Base-by-base conservation (phyloP, 306 rosid genomes). In the Vigna hirtella region DNA sequence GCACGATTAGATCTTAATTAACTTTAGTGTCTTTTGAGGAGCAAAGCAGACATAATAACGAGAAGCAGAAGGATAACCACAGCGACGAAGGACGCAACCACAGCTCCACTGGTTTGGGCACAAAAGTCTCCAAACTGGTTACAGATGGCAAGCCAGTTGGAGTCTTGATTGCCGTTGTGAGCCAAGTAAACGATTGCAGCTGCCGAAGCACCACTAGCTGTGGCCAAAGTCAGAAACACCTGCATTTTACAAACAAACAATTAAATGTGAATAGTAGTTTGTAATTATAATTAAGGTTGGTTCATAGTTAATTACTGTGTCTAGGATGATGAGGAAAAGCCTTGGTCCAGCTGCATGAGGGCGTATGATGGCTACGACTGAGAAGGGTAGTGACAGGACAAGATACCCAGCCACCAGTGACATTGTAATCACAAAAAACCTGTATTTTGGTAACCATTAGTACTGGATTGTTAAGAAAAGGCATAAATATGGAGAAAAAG, bases 131-230 rank as follows among this genome's bases (percentile, higher is more conserved):
- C 88, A 75, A 89, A 95, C 66, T 92, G 97, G 49, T 91, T 82
- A 85, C 98, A 91, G 12, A 95, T 91, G 9, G 98, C 96, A 2
- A 92, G 77, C 98, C 98, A 95, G 15, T 92, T 95, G 2, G 98
- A 70, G 77, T 79, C 88, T 51, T 90, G 72, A 56, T 92, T 89
- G 10, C 98, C 98, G 11, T 87, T 89, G 83, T 92, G 98, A 24
- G 97, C 98, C 72, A 95, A 75, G 79, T 88, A 95, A 32, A 92
- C 98, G 3, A 92, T 85, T 49, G 97, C 88, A 2, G 98, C 91
- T 0, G 97, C 98, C 2, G 98, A 88, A 2, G 91, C 91, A 10
- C 86, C 97, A 43, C 93, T 85, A 0, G 98, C 67, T 2, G 90
- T 83, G 7, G 91, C 90, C 45, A 94, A 77, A 68, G 95, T 83